Conservation (phyloP, 352 stramenopile genomes). For the Pythium aristosporum region DNA sequence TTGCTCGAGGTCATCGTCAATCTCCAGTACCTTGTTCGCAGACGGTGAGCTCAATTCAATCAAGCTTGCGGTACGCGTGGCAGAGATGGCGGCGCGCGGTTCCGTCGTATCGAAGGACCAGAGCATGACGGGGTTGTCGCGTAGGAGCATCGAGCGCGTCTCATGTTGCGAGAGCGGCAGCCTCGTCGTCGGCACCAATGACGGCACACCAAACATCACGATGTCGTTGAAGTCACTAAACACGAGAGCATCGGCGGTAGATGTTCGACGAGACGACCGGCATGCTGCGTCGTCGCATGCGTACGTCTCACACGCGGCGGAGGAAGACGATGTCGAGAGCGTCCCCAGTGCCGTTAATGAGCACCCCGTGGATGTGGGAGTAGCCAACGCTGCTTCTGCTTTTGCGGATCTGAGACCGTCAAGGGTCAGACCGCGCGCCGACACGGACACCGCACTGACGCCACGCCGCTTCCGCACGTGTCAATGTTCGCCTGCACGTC, state of each 20-base stretch:
- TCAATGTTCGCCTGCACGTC: slow-evolving; percentile 45
- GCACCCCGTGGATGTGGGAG: not conserved
- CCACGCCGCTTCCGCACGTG: slow-evolving; percentile 38
- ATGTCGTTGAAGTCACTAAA: slow-evolving; percentile 59
- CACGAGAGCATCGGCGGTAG: slow-evolving; percentile 25
- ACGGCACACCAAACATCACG: slow-evolving; percentile 39
- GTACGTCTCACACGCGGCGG: slow-evolving; percentile 27
- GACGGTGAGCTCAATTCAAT: slow-evolving; percentile 17
- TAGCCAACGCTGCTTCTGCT: slow-evolving; percentile 17
- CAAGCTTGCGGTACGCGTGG: slow-evolving; percentile 3
- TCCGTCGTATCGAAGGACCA: slow-evolving; percentile 57
- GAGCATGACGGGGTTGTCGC: slow-evolving; percentile 59
- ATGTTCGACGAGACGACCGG: slow-evolving; percentile 18
- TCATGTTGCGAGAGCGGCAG: slow-evolving; percentile 55
- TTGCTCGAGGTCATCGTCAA: slow-evolving; percentile 47
- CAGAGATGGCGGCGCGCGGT: not conserved
- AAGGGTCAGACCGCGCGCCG: slow-evolving; percentile 37
- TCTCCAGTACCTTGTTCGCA: slow-evolving; percentile 26
- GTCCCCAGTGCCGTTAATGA: slow-evolving; percentile 10
- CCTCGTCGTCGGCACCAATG: slow-evolving; percentile 36
- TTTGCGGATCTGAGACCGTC: slow-evolving; percentile 30
- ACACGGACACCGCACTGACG: slow-evolving; percentile 46
- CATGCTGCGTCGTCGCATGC: slow-evolving; percentile 37
- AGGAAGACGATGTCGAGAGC: not conserved
- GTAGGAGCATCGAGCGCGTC: slow-evolving; percentile 46